Percentiles rank a stretch among this genome's conserved stretches.
Conservation (phyloP, 78 protist species). For the Chrysochromulina tobinii region DNA sequence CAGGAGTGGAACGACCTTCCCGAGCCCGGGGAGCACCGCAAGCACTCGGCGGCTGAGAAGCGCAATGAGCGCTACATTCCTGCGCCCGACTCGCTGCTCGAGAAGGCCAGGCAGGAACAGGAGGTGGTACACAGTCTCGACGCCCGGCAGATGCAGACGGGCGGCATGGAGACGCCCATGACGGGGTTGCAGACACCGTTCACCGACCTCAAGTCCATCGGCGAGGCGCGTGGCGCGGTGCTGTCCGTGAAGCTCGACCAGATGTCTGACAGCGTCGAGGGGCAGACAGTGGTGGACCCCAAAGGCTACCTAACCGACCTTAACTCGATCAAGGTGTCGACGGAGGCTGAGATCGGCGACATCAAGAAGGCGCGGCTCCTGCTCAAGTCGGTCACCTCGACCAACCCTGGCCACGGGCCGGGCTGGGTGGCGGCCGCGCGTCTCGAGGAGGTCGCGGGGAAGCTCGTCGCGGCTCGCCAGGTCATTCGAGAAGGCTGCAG, state of each 20-base stretch:
- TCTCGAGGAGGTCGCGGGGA: conserved; percentile 87
- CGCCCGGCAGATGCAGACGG: neutral
- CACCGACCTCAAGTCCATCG: conserved; percentile 79
- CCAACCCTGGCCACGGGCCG: conserved; percentile 70
- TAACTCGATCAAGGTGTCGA: conserved; percentile 38
- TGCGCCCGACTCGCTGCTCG: conserved; percentile 59
- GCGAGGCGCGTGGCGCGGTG: conserved; percentile 73
- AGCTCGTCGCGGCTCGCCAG: conserved; percentile 74
- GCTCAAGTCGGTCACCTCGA: conserved; percentile 62
- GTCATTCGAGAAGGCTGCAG: conserved; percentile 77
- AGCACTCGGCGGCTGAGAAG: neutral
- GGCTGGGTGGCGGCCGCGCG: conserved; percentile 94
- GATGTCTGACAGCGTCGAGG: conserved; percentile 80
- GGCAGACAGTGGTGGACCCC: conserved; percentile 93
- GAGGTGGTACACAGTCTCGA: neutral
- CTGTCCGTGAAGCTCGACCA: conserved; percentile 66
- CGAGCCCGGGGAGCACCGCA: conserved; percentile 56
- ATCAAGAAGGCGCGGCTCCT: conserved; percentile 76
- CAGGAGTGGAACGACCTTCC: conserved; percentile 74
- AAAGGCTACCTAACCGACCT: conserved; percentile 80
- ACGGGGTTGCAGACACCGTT: neutral
- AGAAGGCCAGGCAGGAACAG: conserved; percentile 14
- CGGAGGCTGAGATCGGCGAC: conserved; percentile 60
- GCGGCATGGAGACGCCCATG: neutral
- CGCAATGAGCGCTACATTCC: conserved; percentile 18